Conservation (phyloP, 495 filamentous ascomycete genomes). For the Aspergillus asperescens region DNA sequence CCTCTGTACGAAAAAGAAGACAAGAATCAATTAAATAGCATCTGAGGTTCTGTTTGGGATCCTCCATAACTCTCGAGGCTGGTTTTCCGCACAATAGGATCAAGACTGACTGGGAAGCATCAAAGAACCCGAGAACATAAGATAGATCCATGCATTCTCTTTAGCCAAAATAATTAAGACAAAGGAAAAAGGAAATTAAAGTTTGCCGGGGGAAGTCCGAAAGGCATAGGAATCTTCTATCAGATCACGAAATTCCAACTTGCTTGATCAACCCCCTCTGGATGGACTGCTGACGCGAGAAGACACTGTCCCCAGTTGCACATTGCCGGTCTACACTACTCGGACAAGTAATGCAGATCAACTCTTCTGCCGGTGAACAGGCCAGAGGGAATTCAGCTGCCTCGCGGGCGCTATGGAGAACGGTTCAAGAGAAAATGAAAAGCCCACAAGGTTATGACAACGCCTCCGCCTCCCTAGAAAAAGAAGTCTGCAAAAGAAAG, state of each 20-base stretch:
- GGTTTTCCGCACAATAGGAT: background rate
- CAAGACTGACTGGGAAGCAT: conserved; percentile 1
- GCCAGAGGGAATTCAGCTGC: conserved; percentile 21
- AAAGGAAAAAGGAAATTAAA: conserved; percentile 19
- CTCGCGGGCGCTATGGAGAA: conserved; percentile 24
- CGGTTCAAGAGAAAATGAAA: conserved; percentile 33
- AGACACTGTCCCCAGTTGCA: conserved; percentile 22
- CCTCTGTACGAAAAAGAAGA: too few species aligned
- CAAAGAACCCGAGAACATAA: conserved; percentile 12
- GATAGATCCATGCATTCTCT: conserved; percentile 38
- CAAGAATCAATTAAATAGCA: too few species aligned
- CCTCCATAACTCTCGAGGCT: background rate
- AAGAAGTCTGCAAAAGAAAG: conserved; percentile 46
- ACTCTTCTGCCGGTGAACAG: conserved; percentile 16
- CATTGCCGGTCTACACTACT: conserved; percentile 19
- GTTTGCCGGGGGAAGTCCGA: conserved; percentile 28
- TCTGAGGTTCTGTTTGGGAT: too few species aligned
- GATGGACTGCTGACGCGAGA: conserved; percentile 14
- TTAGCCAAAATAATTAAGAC: conserved; percentile 27
- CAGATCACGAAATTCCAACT: conserved; percentile 28
- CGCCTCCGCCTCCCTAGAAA: conserved; percentile 51
- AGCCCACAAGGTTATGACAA: conserved; percentile 48
- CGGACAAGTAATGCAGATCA: conserved; percentile 12
- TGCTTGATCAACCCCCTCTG: conserved; percentile 22
- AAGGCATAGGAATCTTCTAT: conserved; percentile 31